Percentiles rank a stretch among this genome's conserved stretches.
Evolutionary conservation across 805 yeast species (phyloP).

Genomic region (Nakazawaea ambrosiae): DNA sequence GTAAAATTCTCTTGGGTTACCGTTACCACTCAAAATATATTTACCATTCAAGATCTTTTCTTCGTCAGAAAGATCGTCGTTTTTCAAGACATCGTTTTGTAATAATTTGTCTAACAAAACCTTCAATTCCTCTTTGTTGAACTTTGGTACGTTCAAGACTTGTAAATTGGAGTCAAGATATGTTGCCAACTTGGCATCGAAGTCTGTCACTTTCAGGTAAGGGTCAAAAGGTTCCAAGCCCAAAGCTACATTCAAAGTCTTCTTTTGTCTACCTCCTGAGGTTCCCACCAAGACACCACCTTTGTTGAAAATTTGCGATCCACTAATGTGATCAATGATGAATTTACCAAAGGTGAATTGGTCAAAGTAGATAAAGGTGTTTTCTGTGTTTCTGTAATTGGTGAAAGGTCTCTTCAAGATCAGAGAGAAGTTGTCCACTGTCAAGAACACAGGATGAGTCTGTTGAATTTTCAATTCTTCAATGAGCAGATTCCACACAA

Average conservation of each 20-base stretch:
- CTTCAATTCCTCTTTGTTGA: conserved; percentile 37
- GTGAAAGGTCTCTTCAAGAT: conserved; percentile 49
- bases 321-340: conserved; percentile 47
- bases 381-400: conserved; percentile 50
- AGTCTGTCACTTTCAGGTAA: conserved; percentile 41
- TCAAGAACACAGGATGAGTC: conserved; percentile 49
- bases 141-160: conserved; percentile 32
- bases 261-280: conserved; percentile 44
- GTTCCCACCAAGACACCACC: conserved; percentile 47
- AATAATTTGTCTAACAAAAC: conserved; percentile 33
- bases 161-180: conserved; percentile 27
- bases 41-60: conserved; percentile 28
- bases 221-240: conserved; percentile 46
- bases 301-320: conserved; percentile 35
- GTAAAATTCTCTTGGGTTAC: conserved; percentile 51
- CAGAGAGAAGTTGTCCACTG: conserved; percentile 72
- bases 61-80: conserved; percentile 27
- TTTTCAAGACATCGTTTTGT: conserved; percentile 32
- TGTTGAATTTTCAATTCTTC: conserved; percentile 48
- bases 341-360: conserved; percentile 59
- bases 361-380: conserved; percentile 47
- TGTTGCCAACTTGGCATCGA: conserved; percentile 50
- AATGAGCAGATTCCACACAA: conserved; percentile 46
- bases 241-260: conserved; percentile 56
- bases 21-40: conserved; percentile 55